Percentiles rank a stretch among this genome's conserved stretches.
Evolutionary conservation across 1,139 yeast genomes (phyloP).

Genomic region (Sugiyamaella neomexicana): DNA sequence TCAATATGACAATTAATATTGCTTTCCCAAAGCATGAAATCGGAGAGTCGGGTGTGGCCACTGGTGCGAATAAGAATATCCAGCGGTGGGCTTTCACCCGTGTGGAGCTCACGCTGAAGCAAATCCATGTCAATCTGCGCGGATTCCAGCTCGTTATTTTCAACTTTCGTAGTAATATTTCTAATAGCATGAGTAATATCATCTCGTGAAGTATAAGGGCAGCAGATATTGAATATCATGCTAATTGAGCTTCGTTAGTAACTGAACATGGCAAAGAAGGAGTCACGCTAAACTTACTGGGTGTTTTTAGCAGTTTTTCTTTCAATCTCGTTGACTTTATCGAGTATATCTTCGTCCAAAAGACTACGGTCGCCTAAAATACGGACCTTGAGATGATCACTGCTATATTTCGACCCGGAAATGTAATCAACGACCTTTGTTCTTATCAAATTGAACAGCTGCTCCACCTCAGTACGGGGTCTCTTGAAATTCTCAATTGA

Average conservation of each 20-base stretch:
- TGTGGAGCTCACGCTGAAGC: constrained; percentile 60
- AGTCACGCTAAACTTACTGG: constrained; percentile 28
- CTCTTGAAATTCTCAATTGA: constrained; percentile 93
- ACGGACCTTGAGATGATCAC: constrained; percentile 60
- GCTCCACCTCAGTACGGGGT: constrained; percentile 73
- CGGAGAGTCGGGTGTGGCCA: constrained; percentile 83
- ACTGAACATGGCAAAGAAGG: neutral
- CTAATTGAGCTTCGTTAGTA: constrained; percentile 37
- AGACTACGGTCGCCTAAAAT: constrained; percentile 72
- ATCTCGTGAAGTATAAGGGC: constrained; percentile 92
- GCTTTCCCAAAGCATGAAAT: constrained; percentile 78
- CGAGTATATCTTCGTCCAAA: constrained; percentile 68
- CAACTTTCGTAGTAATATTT: constrained; percentile 41
- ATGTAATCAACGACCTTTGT: constrained; percentile 53
- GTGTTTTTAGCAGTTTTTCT: constrained; percentile 63
- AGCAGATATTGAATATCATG: constrained; percentile 83
- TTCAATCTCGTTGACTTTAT: constrained; percentile 64
- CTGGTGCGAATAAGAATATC: constrained; percentile 84
- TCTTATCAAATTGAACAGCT: constrained; percentile 81
- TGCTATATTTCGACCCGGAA: constrained; percentile 24
- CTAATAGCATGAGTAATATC: constrained; percentile 77
- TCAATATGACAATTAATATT: constrained; percentile 61
- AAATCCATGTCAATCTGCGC: constrained; percentile 47
- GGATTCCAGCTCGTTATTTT: constrained; percentile 33
- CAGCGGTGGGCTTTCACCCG: constrained; percentile 68